Evolutionary conservation across 225 moss, liverwort and hornwort species (phyloP), one percentile per base, ranked within the genome.

Genomic region (Lunularia cruciata): DNA sequence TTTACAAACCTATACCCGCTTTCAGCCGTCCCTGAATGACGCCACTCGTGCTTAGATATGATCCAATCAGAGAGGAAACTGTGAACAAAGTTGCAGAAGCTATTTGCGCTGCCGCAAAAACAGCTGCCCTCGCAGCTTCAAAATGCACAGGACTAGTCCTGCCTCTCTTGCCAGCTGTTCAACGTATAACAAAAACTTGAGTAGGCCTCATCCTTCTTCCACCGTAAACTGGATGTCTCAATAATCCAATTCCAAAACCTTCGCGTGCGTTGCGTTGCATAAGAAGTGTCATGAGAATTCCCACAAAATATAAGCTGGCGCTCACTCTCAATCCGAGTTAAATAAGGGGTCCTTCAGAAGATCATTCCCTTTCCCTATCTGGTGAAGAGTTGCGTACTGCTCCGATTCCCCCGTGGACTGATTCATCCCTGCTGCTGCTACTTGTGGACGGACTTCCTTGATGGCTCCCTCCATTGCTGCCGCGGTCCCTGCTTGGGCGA

Each of bases 361-460:
- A 33, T 82, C 75, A 82, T 48, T 83, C 80, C 75, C 81, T 78
- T 47, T 84, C 81, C 62, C 73, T 78, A 47, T 84, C 81, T 5
- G 87, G 87, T 52, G 87, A 87, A 70, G 75, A 82, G 56, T 52
- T 81, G 73, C 81, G 81, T 34, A 66, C 68, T 63, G 77, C 65
- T 47, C 81, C 77, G 63, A 82, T 66, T 1, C 72, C 78, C 64
- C 81, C 86, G 48, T 78, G 86, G 46, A 84, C 39, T 8, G 86
- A 81, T 48, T 81, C 86, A 61, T 87, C 86, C 70, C 81, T 78
- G 80, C 86, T 81, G 75, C 82, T 83, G 60, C 68, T 78, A 61
- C 84, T 87, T 53, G 84, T 84, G 45, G 87, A 82, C 42, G 87
- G 87, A 73, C 87, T 87, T 70, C 87, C 87, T 51, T 87, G 87